phyloP scores from a whole-genome alignment of 495 filamentous ascomycete species.

The Hyphodiscus hymeniophilus region DNA sequence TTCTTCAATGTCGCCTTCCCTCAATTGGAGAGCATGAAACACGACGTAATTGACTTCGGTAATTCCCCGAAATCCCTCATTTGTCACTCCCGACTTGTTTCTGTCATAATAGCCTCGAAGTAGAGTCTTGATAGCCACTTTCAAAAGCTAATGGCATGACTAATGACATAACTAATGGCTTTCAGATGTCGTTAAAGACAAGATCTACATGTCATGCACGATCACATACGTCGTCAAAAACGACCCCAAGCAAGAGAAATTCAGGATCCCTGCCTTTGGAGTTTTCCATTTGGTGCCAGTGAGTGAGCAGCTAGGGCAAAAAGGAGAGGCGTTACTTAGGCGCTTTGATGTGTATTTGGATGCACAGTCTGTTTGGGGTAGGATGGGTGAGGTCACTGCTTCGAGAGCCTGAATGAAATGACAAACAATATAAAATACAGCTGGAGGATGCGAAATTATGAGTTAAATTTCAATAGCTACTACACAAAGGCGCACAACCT shows the following conservation, averaged over 20 bases:
- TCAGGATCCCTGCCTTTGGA: constrained; percentile 21
- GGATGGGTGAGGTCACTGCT: background rate
- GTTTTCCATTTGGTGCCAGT: constrained; percentile 9
- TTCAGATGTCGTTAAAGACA: constrained; percentile 19
- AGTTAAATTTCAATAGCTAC: too few relatives aligned
- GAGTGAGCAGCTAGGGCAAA: background rate
- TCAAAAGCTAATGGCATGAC: too few relatives aligned
- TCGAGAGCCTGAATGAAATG: too few relatives aligned
- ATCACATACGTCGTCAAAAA: constrained; percentile 22
- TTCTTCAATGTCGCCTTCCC: constrained; percentile 16
- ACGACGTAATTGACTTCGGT: constrained; percentile 20
- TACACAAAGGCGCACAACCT: too few relatives aligned
- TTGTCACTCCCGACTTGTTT: background rate
- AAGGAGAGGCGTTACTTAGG: background rate
- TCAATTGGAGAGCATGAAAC: constrained; percentile 20
- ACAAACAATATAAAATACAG: too few relatives aligned
- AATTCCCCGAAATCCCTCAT: background rate
- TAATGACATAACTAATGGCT: background rate
- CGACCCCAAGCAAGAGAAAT: constrained; percentile 22
- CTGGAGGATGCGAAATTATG: too few relatives aligned
- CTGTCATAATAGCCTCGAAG: too few relatives aligned
- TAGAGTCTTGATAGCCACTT: too few relatives aligned
- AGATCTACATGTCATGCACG: constrained; percentile 19
- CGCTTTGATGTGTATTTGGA: constrained; percentile 4
- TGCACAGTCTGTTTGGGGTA: background rate